These are phyloP conservation scores for Urochloa ruziziensis DNA, from an alignment of 176 grass and related monocot genomes.

Conservation along the genomic window DNA sequence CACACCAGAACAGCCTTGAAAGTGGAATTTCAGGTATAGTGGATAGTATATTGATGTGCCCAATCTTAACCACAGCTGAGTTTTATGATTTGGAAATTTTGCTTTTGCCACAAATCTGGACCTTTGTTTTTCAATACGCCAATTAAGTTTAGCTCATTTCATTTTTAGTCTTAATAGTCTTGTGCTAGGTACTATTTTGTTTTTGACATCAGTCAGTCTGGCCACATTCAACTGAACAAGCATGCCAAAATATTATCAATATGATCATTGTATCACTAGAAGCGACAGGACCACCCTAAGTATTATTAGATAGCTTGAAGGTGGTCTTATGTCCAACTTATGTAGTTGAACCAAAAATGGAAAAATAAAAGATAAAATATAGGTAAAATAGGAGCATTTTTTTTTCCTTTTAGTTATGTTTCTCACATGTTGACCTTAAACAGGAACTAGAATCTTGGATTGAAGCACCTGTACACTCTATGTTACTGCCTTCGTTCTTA, in stretches of 20 bases:
- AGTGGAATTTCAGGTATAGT: constrained; percentile 50
- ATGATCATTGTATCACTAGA: background rate
- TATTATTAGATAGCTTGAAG: background rate
- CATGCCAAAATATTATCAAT: background rate
- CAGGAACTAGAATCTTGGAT: background rate
- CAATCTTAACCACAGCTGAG: constrained; percentile 9
- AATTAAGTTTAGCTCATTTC: background rate
- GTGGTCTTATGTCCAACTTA: background rate
- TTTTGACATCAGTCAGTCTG: background rate
- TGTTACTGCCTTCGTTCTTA: background rate
- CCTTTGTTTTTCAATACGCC: background rate
- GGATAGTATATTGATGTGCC: background rate
- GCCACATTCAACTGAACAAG: background rate
- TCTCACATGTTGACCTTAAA: background rate
- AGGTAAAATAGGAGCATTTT: background rate
- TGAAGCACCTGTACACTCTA: background rate
- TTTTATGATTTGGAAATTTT: background rate
- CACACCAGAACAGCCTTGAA: constrained; percentile 44
- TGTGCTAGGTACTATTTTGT: background rate
- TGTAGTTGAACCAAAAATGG: background rate
- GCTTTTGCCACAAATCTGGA: background rate
- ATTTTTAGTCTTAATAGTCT: background rate
- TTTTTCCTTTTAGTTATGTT: constrained; percentile 5
- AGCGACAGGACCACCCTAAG: background rate
- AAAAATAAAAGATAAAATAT: background rate